phyloP scores from a whole-genome alignment of 495 filamentous ascomycete genomes.

The Hypomontagnella monticulosa region DNA sequence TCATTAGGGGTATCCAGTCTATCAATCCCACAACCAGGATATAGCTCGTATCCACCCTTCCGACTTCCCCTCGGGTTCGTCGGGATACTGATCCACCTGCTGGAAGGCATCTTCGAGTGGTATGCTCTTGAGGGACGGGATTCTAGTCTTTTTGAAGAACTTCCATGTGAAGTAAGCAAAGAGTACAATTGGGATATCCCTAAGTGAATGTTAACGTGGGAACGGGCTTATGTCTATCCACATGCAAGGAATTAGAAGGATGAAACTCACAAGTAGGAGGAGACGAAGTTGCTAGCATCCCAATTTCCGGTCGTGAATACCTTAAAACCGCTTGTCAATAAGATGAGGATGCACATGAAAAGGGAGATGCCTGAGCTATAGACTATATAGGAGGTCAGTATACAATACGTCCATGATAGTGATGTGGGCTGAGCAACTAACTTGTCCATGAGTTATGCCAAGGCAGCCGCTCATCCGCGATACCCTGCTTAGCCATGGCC shows the following conservation, averaged over 20 bases:
- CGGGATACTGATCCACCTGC: conserved; percentile 46
- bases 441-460: conserved; percentile 56
- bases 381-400: conserved; percentile 35
- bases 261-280: conserved; percentile 58
- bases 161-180: conserved; percentile 66
- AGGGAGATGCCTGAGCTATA: conserved; percentile 52
- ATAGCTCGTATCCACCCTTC: conserved; percentile 41
- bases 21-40: conserved; percentile 57
- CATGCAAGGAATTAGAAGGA: not conserved
- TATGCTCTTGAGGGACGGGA: conserved; percentile 62
- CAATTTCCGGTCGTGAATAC: conserved; percentile 61
- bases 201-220: conserved; percentile 11
- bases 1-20: not conserved
- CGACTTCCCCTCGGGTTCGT: conserved; percentile 45
- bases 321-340: conserved; percentile 58
- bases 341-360: conserved; percentile 56
- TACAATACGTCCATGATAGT: not conserved
- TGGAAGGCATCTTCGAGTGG: conserved; percentile 54
- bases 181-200: conserved; percentile 65
- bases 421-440: conserved; percentile 19
- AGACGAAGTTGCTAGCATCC: conserved; percentile 58
- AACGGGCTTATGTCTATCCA: no score
- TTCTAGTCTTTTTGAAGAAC: conserved; percentile 60
- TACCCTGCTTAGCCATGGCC: conserved; percentile 56
- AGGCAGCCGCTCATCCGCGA: conserved; percentile 49